A percentile compares a stretch with the other conserved stretches of the same genome.
Conservation (phyloP, 2,329 filamentous ascomycete genomes). For the Fusarium globosum region DNA sequence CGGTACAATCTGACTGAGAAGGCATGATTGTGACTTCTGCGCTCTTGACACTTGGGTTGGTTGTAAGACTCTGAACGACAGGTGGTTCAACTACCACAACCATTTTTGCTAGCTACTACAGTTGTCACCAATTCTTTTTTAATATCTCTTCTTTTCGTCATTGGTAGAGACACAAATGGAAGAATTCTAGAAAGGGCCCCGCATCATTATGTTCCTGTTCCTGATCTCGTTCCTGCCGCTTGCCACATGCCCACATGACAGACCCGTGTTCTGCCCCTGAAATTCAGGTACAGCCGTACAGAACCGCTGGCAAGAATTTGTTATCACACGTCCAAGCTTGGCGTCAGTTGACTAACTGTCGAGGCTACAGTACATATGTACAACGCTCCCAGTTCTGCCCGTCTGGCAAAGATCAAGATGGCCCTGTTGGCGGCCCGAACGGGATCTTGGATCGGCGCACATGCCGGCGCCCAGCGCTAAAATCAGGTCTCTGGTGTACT, state of each 20-base stretch:
- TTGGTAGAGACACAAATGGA: conserved; percentile 37
- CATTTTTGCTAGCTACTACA: background rate
- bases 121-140: background rate
- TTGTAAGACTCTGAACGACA: background rate
- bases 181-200: conserved; percentile 44
- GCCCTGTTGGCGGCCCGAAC: conserved; percentile 40
- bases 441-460: conserved; percentile 43
- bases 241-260: conserved; percentile 27
- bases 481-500: background rate
- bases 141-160: conserved; percentile 6
- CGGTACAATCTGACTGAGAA: background rate
- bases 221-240: conserved; percentile 37
- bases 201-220: conserved; percentile 39
- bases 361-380: background rate
- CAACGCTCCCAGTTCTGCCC: background rate
- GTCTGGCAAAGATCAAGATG: conserved; percentile 8
- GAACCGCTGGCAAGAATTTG: background rate
- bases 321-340: background rate
- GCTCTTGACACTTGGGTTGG: background rate
- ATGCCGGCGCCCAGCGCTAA: conserved; percentile 39
- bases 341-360: background rate
- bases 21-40: background rate
- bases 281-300: conserved; percentile 1
- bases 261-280: conserved; percentile 21
- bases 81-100: background rate